These are phyloP conservation scores for Sequoia sempervirens DNA, from an alignment of 75 land plant species.

Conservation along the genomic window DNA sequence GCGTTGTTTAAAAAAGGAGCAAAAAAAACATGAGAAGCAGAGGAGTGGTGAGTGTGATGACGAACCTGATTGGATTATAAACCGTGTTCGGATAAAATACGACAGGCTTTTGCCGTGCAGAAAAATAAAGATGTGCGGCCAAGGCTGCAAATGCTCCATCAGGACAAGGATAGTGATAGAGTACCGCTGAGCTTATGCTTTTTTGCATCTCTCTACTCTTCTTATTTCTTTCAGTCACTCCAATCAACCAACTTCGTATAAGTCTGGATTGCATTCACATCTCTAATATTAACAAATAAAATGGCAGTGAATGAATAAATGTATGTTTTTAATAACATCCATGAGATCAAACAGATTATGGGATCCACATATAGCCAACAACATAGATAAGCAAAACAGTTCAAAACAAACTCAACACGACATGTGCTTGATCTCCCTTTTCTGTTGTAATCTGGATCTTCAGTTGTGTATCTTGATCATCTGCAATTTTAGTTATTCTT, in stretches of 20 bases:
- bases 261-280: no score
- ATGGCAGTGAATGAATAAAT: no score
- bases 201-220: conserved; percentile 5
- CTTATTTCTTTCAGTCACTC: background rate
- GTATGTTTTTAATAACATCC: no score
- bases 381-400: no score
- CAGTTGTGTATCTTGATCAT: no score
- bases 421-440: no score
- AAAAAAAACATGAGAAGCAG: background rate
- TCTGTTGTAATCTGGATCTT: no score
- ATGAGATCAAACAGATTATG: no score
- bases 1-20: background rate
- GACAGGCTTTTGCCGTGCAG: conserved; percentile 37
- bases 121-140: conserved; percentile 85
- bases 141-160: conserved; percentile 89
- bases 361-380: no score
- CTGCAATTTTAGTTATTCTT: no score
- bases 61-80: conserved; percentile 61
- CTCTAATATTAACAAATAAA: no score
- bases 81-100: conserved; percentile 78
- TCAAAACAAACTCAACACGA: no score
- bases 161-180: conserved; percentile 93
- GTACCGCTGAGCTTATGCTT: conserved; percentile 40
- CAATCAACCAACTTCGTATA: background rate
- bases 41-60: background rate